These are phyloP conservation scores for Grigorovia humatica DNA, from an alignment of 805 yeast species.

Conservation along the genomic window DNA sequence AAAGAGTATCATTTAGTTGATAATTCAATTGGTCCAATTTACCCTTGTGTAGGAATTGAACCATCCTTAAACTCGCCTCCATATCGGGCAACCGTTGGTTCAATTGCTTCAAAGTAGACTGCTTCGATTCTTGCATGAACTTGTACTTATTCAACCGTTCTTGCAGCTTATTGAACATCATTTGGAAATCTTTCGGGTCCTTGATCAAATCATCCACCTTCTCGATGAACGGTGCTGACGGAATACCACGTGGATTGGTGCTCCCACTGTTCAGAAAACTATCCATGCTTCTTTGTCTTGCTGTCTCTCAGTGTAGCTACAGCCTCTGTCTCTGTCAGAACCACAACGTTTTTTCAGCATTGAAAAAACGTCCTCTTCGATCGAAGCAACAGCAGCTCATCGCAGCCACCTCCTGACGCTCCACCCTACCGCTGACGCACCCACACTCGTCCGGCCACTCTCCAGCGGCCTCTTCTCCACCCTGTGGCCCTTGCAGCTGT, in stretches of 20 bases:
- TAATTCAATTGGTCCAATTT: conserved; percentile 49
- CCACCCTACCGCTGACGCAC: no score
- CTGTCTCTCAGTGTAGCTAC: not conserved
- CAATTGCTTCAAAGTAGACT: conserved; percentile 18
- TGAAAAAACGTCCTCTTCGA: no score
- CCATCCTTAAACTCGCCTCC: conserved; percentile 69
- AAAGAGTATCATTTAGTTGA: conserved; percentile 88
- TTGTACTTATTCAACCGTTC: conserved; percentile 83
- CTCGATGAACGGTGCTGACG: conserved; percentile 90
- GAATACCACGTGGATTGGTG: conserved; percentile 88
- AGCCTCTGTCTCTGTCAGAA: no score
- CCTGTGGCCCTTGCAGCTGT: no score
- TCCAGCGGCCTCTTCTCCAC: no score
- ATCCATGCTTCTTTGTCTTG: conserved; percentile 15
- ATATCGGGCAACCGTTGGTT: conserved; percentile 80
- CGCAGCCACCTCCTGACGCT: no score
- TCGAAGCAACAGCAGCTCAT: no score
- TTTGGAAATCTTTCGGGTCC: conserved; percentile 58
- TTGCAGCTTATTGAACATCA: conserved; percentile 64
- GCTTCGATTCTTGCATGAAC: conserved; percentile 54
- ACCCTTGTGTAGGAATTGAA: conserved; percentile 39
- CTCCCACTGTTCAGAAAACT: conserved; percentile 39
- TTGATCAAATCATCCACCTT: conserved; percentile 67
- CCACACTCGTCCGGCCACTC: no score
- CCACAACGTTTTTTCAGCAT: no score